A percentile compares a stretch with the other conserved stretches of the same genome.
These are phyloP conservation scores for Myochromella boudieri DNA, from an alignment of 768 basidiomycete genomes.

Conservation along the genomic window DNA sequence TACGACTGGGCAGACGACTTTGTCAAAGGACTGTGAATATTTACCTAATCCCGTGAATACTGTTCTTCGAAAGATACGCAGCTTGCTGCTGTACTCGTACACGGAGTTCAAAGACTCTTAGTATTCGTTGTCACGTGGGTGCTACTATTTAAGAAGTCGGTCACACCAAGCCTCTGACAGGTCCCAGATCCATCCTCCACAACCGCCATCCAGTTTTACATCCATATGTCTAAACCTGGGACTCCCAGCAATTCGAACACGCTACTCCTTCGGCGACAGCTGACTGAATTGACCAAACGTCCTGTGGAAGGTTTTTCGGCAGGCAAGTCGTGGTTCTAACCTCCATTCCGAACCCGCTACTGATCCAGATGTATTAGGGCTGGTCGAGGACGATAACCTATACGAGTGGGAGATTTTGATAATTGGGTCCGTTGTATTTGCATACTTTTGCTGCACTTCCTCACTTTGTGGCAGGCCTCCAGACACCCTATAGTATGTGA, in stretches of 20 bases:
- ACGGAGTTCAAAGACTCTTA: too few species aligned
- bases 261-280: conserved; percentile 75
- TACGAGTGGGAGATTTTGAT: conserved; percentile 97
- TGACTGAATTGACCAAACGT: conserved; percentile 83
- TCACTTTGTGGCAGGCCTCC: conserved; percentile 60
- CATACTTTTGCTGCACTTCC: conserved; percentile 4
- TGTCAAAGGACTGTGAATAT: too few species aligned
- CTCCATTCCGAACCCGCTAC: conserved; percentile 22
- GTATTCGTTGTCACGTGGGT: conserved; percentile 19
- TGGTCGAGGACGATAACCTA: conserved; percentile 92
- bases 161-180: background rate
- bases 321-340: conserved; percentile 45
- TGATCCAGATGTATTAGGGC: conserved; percentile 51
- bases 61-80: too few species aligned
- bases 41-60: too few species aligned
- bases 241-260: conserved; percentile 42
- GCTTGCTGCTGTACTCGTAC: too few species aligned
- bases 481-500: conserved; percentile 85
- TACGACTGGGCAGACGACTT: too few species aligned
- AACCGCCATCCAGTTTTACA: conserved; percentile 19
- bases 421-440: conserved; percentile 67
- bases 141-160: conserved; percentile 11
- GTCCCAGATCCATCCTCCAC: conserved; percentile 2
- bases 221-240: conserved; percentile 44
- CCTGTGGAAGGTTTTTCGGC: conserved; percentile 98